phyloP scores from a whole-genome alignment of 148 eudicot species.

The Vaccinium macrocarpon region DNA sequence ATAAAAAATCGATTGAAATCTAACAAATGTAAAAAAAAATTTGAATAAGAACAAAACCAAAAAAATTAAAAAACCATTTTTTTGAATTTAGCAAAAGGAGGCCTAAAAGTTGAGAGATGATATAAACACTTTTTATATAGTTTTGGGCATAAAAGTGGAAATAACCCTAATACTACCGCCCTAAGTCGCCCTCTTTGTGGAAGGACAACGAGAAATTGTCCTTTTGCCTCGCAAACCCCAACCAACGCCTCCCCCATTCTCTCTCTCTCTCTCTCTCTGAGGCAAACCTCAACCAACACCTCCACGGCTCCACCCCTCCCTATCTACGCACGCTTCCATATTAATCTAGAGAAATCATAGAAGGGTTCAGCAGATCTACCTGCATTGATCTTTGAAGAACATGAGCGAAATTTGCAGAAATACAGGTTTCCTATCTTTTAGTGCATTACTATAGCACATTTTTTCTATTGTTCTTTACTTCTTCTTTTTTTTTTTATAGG shows the following conservation, averaged over 20 bases:
- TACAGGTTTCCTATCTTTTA: conserved; percentile 1
- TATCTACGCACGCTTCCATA: too few relatives aligned
- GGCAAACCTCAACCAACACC: neutral
- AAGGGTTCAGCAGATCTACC: neutral
- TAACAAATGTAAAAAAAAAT: too few relatives aligned
- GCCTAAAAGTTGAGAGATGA: too few relatives aligned
- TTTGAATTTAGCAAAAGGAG: too few relatives aligned
- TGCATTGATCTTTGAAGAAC: neutral
- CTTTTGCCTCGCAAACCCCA: neutral
- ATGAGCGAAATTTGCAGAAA: neutral
- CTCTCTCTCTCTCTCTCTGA: neutral
- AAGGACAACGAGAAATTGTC: neutral
- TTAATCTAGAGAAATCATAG: neutral
- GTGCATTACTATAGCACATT: neutral
- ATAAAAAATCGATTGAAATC: too few relatives aligned
- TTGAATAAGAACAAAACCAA: too few relatives aligned
- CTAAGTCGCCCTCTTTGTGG: neutral
- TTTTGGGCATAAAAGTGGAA: too few relatives aligned
- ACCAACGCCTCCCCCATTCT: neutral
- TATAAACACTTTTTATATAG: too few relatives aligned
- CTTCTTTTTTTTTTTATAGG: neutral
- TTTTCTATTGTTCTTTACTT: too few relatives aligned
- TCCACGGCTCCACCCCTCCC: neutral
- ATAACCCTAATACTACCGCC: neutral
- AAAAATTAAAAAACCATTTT: too few relatives aligned